Evolutionary conservation across 2,329 filamentous ascomycete genomes (phyloP).

Genomic region (Aspergillus chevalieri): DNA sequence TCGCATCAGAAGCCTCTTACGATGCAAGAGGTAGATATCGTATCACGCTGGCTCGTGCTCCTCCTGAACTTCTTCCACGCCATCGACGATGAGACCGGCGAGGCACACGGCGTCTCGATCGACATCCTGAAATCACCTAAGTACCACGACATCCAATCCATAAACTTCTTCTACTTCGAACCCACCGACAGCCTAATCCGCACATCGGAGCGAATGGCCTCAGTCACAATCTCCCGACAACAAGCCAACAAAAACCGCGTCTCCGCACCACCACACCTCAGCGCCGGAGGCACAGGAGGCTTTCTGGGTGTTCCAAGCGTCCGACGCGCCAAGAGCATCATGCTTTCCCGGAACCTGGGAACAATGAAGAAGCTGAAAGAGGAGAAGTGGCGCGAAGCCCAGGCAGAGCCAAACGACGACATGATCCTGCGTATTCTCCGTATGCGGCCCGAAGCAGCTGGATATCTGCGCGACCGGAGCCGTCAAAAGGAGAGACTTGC

Average conservation of each 20-base stretch:
- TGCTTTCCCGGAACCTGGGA: conserved; percentile 88
- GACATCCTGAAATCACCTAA: conserved; percentile 95
- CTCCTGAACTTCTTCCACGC: conserved; percentile 95
- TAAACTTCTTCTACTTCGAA: conserved; percentile 99
- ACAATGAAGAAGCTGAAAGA: conserved; percentile 96
- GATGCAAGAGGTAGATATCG: conserved; percentile 85
- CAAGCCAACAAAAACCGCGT: conserved; percentile 62
- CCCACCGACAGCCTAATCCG: conserved; percentile 83
- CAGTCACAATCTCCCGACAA: conserved; percentile 72
- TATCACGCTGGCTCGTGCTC: conserved; percentile 88
- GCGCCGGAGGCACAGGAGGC: conserved; percentile 33
- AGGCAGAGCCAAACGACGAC: conserved; percentile 94
- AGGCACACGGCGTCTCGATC: conserved; percentile 79
- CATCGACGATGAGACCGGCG: conserved; percentile 72
- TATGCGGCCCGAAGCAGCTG: conserved; percentile 85
- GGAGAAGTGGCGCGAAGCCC: conserved; percentile 89
- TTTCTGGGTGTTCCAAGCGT: conserved; percentile 45
- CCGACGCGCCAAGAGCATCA: conserved; percentile 63
- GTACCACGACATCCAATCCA: conserved; percentile 91
- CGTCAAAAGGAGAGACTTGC: conserved; percentile 90
- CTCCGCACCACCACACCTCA: conserved; percentile 58
- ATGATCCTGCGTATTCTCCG: conserved; percentile 93
- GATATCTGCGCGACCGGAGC: conserved; percentile 83
- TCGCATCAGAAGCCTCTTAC: conserved; percentile 77
- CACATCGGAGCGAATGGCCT: conserved; percentile 93